Conservation (phyloP, 306 rosid species). For the Cyamopsis tetragonoloba region DNA sequence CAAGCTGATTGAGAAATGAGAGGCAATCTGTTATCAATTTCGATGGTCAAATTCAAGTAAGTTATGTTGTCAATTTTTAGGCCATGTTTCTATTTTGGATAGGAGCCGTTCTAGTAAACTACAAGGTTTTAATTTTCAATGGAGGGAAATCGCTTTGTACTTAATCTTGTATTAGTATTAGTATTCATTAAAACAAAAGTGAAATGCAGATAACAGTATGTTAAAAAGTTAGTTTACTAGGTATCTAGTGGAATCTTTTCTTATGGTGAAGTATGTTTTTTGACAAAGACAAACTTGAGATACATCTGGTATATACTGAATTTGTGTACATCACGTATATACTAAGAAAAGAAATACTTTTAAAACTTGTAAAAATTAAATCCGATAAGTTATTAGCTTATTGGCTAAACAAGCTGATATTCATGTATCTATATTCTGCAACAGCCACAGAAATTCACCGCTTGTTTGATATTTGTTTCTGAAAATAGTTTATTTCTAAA, state of each 20-base stretch:
- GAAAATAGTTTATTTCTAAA: too few species aligned
- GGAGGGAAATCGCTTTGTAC: slow-evolving; percentile 3
- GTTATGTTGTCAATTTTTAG: slow-evolving; percentile 34
- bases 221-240: neutral
- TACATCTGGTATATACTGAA: neutral
- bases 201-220: slow-evolving; percentile 1
- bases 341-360: too few species aligned
- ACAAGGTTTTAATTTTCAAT: neutral
- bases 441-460: too few species aligned
- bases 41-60: slow-evolving; percentile 26
- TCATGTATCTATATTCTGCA: too few species aligned
- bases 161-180: neutral
- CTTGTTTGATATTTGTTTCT: too few species aligned
- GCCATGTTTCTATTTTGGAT: slow-evolving; percentile 24
- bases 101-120: neutral
- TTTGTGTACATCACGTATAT: neutral
- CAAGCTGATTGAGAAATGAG: neutral
- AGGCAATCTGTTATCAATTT: slow-evolving; percentile 1
- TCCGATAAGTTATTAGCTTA: too few species aligned
- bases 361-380: too few species aligned
- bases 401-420: too few species aligned
- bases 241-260: slow-evolving; percentile 10
- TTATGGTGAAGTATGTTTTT: neutral
- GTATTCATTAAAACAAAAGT: slow-evolving; percentile 6
- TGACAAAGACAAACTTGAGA: neutral